Base-by-base conservation (phyloP, 495 filamentous ascomycete species). In the Parmelia sp. region DNA sequence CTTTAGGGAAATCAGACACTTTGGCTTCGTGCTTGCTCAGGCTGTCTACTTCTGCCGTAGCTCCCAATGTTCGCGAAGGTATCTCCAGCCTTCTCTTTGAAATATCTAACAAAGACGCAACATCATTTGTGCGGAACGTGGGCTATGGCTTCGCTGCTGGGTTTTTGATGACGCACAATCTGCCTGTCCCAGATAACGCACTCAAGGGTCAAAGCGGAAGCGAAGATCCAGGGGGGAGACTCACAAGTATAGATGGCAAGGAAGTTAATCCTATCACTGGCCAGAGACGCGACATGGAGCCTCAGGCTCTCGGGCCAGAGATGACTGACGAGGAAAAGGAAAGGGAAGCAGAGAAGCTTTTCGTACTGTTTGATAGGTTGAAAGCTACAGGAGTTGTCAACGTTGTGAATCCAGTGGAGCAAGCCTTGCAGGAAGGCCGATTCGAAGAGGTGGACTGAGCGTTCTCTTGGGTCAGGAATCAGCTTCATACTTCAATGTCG, bases 271-370 rank as follows among this genome's bases (percentile, higher is more conserved):
- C 92, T 3, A 84, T 98, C 33, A 97, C 94, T 5, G 94, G 94
- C 0, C 94, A 98, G 74, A 83, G 86, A 59, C 73, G 89, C 69
- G 86, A 90, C 63, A 81, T 80, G 31, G 93, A 95, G 73, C 80
- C 79, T 19, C 60, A 74, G 56, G 53, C 60, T 27, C 74, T 83
- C 6, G 75, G 77, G 12, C 83, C 83, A 2, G 82, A 86, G 25
- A 97, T 98, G 94, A 93, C 88, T 9, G 78, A 86, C 39, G 94
- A 90, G 65, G 92, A 98, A 80, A 96, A 89, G 74, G 91, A 96
- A 71, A 80, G 90, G 53, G 94, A 98, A 73, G 94, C 94, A 0
- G 94, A 98, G 74, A 86, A 83, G 69, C 76, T 98, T 0, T 96
- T 97, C 76, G 91, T 97, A 19, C 79, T 98, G 21, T 98, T 98